Conservation (phyloP, 176 grass and related monocot genomes). For the Saccharum spontaneum region DNA sequence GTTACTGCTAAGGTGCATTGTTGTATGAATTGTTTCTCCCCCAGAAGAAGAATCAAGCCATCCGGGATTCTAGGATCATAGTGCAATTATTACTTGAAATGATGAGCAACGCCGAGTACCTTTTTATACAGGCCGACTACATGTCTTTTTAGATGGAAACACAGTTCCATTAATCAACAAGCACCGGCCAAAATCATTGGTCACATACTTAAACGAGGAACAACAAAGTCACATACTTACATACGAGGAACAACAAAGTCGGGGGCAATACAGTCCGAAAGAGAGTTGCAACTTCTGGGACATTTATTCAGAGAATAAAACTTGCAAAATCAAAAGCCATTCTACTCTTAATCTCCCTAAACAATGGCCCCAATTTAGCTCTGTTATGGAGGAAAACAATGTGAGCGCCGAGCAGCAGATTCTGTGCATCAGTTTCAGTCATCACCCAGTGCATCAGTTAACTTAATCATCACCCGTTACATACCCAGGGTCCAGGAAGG, state of each 20-base stretch:
- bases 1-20: neutral
- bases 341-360: neutral
- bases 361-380: neutral
- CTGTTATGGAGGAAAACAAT: too few species aligned
- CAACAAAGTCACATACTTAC: neutral
- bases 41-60: neutral
- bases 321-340: neutral
- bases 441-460: neutral
- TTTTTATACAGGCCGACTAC: neutral
- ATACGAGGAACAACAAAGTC: neutral
- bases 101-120: neutral
- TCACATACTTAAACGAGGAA: too few species aligned
- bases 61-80: neutral
- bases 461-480: neutral
- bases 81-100: neutral
- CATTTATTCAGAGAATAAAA: neutral
- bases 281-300: too few species aligned
- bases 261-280: too few species aligned
- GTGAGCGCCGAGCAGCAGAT: too few species aligned
- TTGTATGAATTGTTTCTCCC: constrained; percentile 9
- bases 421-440: neutral
- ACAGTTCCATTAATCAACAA: neutral
- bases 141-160: neutral
- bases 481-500: neutral
- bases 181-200: too few species aligned